Base-by-base conservation (phyloP, 257 asterid genomes). In the Anisodus tanguticus region DNA sequence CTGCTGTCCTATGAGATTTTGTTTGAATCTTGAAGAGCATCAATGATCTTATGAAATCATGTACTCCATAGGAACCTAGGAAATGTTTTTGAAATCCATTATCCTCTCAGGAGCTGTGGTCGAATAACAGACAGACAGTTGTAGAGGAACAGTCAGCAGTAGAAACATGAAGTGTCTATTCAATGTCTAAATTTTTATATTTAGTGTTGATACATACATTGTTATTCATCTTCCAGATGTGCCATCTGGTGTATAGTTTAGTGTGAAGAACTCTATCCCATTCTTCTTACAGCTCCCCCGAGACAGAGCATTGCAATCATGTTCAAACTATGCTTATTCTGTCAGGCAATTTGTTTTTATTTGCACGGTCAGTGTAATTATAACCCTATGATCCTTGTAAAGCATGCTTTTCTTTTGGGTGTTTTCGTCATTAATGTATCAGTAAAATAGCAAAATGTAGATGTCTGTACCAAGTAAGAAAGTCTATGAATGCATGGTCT, bases 41-140 rank as follows among this genome's bases (percentile, higher is more conserved):
- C 81, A 74, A 49, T 51, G 13, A 49, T 74, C 19, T 49, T 74
- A 17, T 74, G 41, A 74, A 49, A 19, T 74, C n/a, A 74, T 22
- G 81, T 22, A 35, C n/a, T 49, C 19, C 6, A 68, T 16, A 49
- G 19, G 81, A 74, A 53, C 62, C 19, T 74, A 22, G 62, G 43
- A 16, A 74, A 49, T 72, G 62, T 22, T 74, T 49, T 62, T 74
- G 62, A 74, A 49, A 74, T 74, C 81, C 62, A 49, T 74, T 74
- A 43, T 74, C 58, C 62, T 49, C 62, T 49, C 62, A 22, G 62
- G 11, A 22, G 58, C 39, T 43, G 17, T 45, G 58, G 16, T 71
- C 39, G 8, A 71, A 71, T 71, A 17, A n/a, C 79, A 43, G 57
- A 9, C 53, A 67, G 15, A 16, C 7, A 17, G 12, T 71, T 39